Base-by-base conservation (phyloP, 306 rosid species). In the Dryas drummondii region DNA sequence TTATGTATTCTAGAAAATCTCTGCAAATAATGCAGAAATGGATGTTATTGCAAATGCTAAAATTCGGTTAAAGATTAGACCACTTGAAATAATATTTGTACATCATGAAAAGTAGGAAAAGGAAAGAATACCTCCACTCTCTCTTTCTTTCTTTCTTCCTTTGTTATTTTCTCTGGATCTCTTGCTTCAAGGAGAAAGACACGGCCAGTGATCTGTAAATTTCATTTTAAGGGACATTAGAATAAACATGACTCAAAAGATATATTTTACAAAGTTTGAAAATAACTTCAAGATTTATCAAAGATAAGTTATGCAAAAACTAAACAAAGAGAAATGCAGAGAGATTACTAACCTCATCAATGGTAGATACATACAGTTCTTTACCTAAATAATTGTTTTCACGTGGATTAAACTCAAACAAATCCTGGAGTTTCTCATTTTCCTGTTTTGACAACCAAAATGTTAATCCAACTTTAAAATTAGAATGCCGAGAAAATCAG, bases 351-450 rank as follows among this genome's bases (percentile, higher is more conserved):
- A 84, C 82, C 86, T 81, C 49, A 48, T 68, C 79, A 40, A 54
- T 11, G 2, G 68, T 63, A 13, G 86, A 71, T 40, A 44, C 79
- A 76, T 82, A 84, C n/a, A 84, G 60, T 41, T 53, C 79, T 64
- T n/a, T 47, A 7, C 9, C 68, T 70, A 82, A 17, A 63, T 15
- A 3, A n/a, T 55, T 11, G 22, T 6, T 45, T 55, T 53, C 5
- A 1, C 4, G 54, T 47, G 79, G 77, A 41, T n/a, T 57, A 45
- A 75, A 82, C 27, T 72, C 64, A 14, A 82, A 82, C 41, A 69
- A 51, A 57, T 41, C 4, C 40, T 82, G 86, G 13, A 85, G 70
- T 47, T 79, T 53, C 63, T 76, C 76, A 70, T 79, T 85, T 79
- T 41, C 80, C 88, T 85, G 73, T 63, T 68, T 48, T 44, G 68